Evolutionary conservation across 192 early-diverging fungal species (phyloP), one percentile per base, ranked within the genome.

Genomic region (Coemansia sp.): DNA sequence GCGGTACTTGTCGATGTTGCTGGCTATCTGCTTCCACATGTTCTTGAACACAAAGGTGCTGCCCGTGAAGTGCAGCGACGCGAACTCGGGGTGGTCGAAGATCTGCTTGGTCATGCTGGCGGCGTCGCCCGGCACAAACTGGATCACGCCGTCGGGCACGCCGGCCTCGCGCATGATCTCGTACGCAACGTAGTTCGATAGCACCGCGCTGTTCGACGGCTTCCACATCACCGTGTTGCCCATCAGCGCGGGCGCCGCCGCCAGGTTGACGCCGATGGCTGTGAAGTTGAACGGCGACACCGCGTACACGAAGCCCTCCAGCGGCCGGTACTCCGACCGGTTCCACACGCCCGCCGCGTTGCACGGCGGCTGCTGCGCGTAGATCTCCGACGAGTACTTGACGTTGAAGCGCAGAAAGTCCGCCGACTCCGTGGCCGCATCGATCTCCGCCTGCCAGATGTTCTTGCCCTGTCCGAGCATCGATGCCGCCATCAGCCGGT

Each of bases 261-360:
- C 91, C 60, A 99, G 85, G 84, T 99, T 99, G 70, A 91, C 95
- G 69, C 94, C 97, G 76, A 99, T 99, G 63, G 97, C 97, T 44
- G 97, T 99, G 77, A 99, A 99, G 85, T 99, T 99, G 88, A 99
- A 99, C 21, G 97, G 97, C 37, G 95, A 95, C 69, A 97, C 93
- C 41, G 95, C 97, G 60, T 94, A 90, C 40, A 99, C 95, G 70
- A 98, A 97, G n/a, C 97, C 97, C 83, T 99, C 97, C 45, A 99
- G 86, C 40, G 92, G 88, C 45, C 97, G 91, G 86, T 96, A 97
- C 86, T 99, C 97, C 68, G 89, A 85, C 65, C 95, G 88, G 86
- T 99, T 99, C 97, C 97, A 99, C 50, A 85, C 87, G 42, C 88
- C 86, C 26, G 87, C 65, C 12, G 91, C 71, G 86, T 97, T 96